Evolutionary conservation across 2,329 filamentous ascomycete genomes (phyloP), one percentile per base, ranked within the genome.

Genomic region (Thelonectria olida): DNA sequence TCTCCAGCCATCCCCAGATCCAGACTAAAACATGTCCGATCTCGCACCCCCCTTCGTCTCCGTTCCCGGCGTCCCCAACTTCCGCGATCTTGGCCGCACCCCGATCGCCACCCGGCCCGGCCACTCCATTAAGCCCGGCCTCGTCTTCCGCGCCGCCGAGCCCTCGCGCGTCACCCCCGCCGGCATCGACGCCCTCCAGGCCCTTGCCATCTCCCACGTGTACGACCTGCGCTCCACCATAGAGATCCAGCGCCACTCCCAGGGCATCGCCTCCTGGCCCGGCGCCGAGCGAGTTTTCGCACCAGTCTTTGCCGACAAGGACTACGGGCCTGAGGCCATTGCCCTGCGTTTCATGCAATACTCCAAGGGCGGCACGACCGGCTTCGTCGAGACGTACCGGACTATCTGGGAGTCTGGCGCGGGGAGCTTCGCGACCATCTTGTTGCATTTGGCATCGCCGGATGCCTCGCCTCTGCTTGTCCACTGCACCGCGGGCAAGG

Each of bases 401-500:
- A 82, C 85, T 64, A 92, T 92, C 60, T 77, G 91, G 34, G 73
- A 77, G 8, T 76, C 81, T 22, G 89, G 81, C 0, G 81, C 82
- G 1, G 73, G 74, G 6, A 75, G 79, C 1, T 90, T 93, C 61
- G 75, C 69, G 31, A 78, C 75, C 2, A 79, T 85, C 44, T 80
- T 92, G 38, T 73, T 76, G 15, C 85, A 92, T 67, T 78, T 92
- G 7, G 74, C 85, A 69, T 65, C 68, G 17, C 66, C 71, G 5
- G 72, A 80, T 2, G 69, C 76, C 2, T 64, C 78, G 2, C 86
- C 88, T 7, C 76, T 90, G 9, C 79, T 92, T 7, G 79, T 93
- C 7, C 90, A 94, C 72, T 93, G 91, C 75, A 91, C 90, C 0
- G 90, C 89, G 0, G 91, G 91, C 12, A 94, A 94, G 76, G 91